Evolutionary conservation across 2,329 filamentous ascomycete genomes (phyloP).

Genomic region (Fusarium foetens): DNA sequence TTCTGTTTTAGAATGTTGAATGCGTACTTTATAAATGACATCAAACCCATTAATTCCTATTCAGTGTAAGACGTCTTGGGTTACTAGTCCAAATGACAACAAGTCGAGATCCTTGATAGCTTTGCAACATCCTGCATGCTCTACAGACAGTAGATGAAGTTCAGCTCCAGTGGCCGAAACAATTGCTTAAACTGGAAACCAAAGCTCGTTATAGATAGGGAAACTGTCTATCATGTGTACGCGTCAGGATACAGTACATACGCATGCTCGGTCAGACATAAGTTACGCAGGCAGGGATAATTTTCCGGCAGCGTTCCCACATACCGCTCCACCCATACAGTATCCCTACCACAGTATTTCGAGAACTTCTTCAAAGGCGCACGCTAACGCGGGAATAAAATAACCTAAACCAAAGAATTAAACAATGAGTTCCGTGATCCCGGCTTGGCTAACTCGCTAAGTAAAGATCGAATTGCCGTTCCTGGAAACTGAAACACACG

Average conservation of each 20-base stretch:
- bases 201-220: conserved; percentile 7
- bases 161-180: not conserved
- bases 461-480: conserved; percentile 7
- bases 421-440: conserved; percentile 23
- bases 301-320: not conserved
- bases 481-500: conserved; percentile 7
- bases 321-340: conserved; percentile 2
- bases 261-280: conserved; percentile 8
- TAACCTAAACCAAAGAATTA: not conserved
- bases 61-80: not conserved
- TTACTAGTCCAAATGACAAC: not conserved
- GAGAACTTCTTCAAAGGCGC: not conserved
- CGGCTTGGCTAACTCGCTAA: conserved; percentile 34
- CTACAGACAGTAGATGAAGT: not conserved
- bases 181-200: conserved; percentile 2
- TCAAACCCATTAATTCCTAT: not conserved
- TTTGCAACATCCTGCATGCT: not conserved
- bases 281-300: not conserved
- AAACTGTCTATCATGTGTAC: not conserved
- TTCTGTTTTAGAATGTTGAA: not conserved
- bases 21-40: not conserved
- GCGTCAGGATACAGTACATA: not conserved
- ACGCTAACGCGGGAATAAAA: conserved; percentile 20
- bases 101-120: not conserved
- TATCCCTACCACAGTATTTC: not conserved